Base-by-base conservation (phyloP, 2,329 filamentous ascomycete genomes). In the Apiospora aurea region DNA sequence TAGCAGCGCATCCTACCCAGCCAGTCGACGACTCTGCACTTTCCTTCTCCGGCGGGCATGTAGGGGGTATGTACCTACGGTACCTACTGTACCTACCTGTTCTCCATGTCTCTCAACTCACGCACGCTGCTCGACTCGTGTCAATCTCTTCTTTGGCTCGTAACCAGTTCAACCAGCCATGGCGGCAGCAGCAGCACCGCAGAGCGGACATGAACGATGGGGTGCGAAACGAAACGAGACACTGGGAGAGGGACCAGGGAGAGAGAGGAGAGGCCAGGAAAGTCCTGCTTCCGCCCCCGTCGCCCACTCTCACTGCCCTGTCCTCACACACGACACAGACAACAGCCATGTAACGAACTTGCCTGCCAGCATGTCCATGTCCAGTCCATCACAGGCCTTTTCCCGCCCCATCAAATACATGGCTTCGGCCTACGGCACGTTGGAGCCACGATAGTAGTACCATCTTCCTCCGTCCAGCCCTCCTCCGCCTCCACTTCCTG, bases 351-450 rank as follows among this genome's bases (percentile, higher is more conserved):
- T 41, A 61, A 38, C 6, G 41, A n/a, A 29, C 29, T 41, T 5
- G 57, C 34, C 57, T 41, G 57, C 57, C 53, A 61, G 53, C 18
- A 38, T 29, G 51, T 34, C 14, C 18, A 38, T 29, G 51, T 34
- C 14, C 29, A 53, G 51, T 64, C 57, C 34, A 64, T 64, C 57
- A 38, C 53, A 64, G 57, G 57, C 57, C 0, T 64, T 64, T 64
- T 64, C 18, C 57, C 57, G 57, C 57, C 57, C 57, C 57, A 64
- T 64, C 57, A 64, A 41, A 64, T 41, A 64, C 29, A 51, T 51
- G 21, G 49, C 18, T 64, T 64, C 57, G 57, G 57, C 2, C 57
- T 64, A 64, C 57, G 57, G 57, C 57, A 64, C 57, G 57, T 64
- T 64, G 57, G 57, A 41, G 34, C 29, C 57, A 64, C 41, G 57